Conservation (phyloP, 306 rosid species). For the Quercus agrifolia region DNA sequence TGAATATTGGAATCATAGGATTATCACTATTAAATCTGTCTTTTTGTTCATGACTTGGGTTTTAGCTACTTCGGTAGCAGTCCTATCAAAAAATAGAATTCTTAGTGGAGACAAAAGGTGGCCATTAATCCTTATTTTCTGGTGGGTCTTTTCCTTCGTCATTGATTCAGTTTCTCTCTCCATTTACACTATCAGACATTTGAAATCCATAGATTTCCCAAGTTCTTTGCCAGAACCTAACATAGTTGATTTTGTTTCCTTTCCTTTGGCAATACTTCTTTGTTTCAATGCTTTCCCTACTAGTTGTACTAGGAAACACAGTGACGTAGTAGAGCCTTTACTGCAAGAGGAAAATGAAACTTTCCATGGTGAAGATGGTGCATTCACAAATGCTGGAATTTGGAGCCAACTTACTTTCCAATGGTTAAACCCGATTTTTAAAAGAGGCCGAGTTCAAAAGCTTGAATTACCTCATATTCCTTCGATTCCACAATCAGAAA, state of each 20-base stretch:
- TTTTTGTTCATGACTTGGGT: constrained; percentile 54
- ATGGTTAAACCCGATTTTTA: constrained; percentile 82
- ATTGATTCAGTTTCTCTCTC: constrained; percentile 30
- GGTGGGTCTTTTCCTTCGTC: constrained; percentile 60
- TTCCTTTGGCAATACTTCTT: constrained; percentile 46
- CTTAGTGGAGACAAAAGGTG: constrained; percentile 27
- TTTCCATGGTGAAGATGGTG: constrained; percentile 16
- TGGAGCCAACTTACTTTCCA: constrained; percentile 73
- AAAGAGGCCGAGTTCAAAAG: constrained; percentile 51
- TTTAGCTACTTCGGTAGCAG: constrained; percentile 45
- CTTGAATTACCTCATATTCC: constrained; percentile 71
- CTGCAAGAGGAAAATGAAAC: constrained; percentile 40
- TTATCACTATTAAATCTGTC: constrained; percentile 20
- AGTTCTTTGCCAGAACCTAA: constrained; percentile 44
- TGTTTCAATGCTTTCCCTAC: constrained; percentile 36
- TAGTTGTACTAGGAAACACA: constrained; percentile 28
- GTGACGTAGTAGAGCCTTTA: constrained; percentile 36
- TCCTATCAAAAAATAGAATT: constrained; percentile 34
- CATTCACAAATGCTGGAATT: constrained; percentile 40
- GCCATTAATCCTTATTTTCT: constrained; percentile 54
- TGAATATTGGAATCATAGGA: constrained; percentile 26
- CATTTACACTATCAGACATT: constrained; percentile 20
- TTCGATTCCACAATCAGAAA: constrained; percentile 61
- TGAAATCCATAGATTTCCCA: constrained; percentile 28
- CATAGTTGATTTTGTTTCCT: constrained; percentile 42